These are phyloP conservation scores for Spiromastix sp. DNA, from an alignment of 2,329 filamentous ascomycete species.

Conservation along the genomic window DNA sequence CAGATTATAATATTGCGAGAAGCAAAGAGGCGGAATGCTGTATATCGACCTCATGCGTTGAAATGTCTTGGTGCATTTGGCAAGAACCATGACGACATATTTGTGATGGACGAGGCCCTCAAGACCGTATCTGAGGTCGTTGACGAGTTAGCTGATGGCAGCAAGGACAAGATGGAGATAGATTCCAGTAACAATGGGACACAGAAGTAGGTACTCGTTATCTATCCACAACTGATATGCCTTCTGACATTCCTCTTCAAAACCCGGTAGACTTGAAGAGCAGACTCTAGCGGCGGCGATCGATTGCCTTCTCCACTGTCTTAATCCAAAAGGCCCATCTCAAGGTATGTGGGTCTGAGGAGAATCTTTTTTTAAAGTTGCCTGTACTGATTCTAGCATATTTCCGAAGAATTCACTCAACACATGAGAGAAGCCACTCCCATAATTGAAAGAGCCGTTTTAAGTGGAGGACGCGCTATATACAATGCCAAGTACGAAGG, in stretches of 20 bases:
- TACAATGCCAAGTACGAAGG: constrained; percentile 26
- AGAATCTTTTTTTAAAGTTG: constrained; percentile 17
- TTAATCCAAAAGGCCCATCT: constrained; percentile 19
- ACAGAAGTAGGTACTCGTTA: constrained; percentile 16
- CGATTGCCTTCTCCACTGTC: constrained; percentile 28
- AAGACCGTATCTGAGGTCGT: constrained; percentile 55
- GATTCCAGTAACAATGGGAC: constrained; percentile 41
- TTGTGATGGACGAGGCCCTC: constrained; percentile 58
- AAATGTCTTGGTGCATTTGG: constrained; percentile 61
- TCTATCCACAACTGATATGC: background rate
- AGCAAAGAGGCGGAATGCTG: constrained; percentile 82
- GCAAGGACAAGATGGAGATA: constrained; percentile 59
- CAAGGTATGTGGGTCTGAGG: constrained; percentile 10
- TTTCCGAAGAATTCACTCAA: constrained; percentile 17
- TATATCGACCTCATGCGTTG: constrained; percentile 69
- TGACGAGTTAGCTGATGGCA: constrained; percentile 41
- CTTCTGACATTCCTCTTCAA: background rate
- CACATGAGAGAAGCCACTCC: constrained; percentile 21
- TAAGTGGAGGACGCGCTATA: constrained; percentile 24
- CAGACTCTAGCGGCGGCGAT: constrained; percentile 29
- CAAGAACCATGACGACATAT: constrained; percentile 55
- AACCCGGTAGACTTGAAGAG: constrained; percentile 17
- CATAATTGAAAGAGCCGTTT: constrained; percentile 21
- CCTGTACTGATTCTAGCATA: constrained; percentile 7
- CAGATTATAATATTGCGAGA: constrained; percentile 65